Evolutionary conservation across 352 stramenopile species (phyloP).

Genomic region (Phytopythium ostracodes): DNA sequence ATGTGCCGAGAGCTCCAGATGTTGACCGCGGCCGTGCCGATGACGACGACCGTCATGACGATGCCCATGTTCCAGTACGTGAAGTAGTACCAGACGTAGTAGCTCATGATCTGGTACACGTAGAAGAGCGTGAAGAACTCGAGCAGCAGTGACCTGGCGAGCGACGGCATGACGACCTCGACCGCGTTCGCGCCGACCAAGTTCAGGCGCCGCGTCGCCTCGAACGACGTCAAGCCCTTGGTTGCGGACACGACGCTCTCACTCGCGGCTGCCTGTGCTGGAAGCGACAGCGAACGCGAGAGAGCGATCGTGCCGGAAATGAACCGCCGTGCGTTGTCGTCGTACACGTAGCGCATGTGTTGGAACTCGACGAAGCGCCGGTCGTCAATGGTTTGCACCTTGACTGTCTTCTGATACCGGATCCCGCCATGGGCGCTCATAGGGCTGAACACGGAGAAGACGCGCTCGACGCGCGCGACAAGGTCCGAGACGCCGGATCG

Average conservation of each 20-base stretch:
- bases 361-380: constrained; percentile 34
- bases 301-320: constrained; percentile 22
- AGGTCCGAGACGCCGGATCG: constrained; percentile 21
- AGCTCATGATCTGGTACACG: constrained; percentile 54
- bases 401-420: constrained; percentile 27
- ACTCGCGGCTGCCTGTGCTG: background rate
- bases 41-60: constrained; percentile 32
- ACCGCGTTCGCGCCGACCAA: constrained; percentile 28
- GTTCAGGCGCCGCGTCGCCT: constrained; percentile 17
- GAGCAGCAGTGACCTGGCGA: constrained; percentile 21
- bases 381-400: constrained; percentile 13
- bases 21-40: constrained; percentile 32
- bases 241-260: background rate
- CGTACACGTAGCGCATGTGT: constrained; percentile 42
- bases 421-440: constrained; percentile 1
- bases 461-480: constrained; percentile 22
- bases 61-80: constrained; percentile 43
- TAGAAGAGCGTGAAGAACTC: constrained; percentile 46
- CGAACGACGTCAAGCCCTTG: constrained; percentile 12
- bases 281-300: background rate
- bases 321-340: constrained; percentile 19
- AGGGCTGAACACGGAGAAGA: constrained; percentile 8
- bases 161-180: constrained; percentile 37
- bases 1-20: constrained; percentile 43
- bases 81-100: constrained; percentile 59